Evolutionary conservation across 2,329 filamentous ascomycete genomes (phyloP).

Genomic region (Trichophyton verrucosum): DNA sequence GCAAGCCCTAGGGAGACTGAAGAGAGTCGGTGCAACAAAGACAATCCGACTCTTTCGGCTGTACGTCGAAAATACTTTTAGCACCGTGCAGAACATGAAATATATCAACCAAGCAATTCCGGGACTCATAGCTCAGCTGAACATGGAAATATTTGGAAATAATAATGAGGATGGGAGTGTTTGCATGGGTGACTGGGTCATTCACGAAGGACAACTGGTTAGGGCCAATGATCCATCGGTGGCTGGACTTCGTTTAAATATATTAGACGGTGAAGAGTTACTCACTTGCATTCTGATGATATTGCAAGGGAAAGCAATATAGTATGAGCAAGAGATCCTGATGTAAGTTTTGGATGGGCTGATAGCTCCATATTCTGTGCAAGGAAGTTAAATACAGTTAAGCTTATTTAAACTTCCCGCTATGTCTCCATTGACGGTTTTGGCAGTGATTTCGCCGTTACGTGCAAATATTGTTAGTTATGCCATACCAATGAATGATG

Average conservation of each 20-base stretch:
- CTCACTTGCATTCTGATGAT: background rate
- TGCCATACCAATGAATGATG: background rate
- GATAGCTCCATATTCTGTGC: background rate
- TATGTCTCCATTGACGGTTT: background rate
- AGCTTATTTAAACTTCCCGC: background rate
- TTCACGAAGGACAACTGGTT: background rate
- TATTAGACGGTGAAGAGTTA: background rate
- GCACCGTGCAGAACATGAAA: background rate
- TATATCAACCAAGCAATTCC: background rate
- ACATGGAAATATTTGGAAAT: background rate
- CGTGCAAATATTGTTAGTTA: too few relatives aligned
- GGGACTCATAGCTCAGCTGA: background rate
- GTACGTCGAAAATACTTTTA: background rate
- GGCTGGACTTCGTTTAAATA: background rate
- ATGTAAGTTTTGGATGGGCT: too few relatives aligned
- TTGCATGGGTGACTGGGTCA: background rate
- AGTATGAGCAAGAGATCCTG: background rate
- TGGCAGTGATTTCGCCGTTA: background rate
- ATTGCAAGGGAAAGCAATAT: background rate
- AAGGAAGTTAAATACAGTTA: background rate
- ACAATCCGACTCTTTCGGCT: background rate
- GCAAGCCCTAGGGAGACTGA: background rate
- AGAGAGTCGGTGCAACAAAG: background rate
- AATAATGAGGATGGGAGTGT: background rate
- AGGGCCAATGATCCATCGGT: background rate